Base-by-base conservation (phyloP, 2,329 filamentous ascomycete genomes). In the Torrubiella hemipterigena region DNA sequence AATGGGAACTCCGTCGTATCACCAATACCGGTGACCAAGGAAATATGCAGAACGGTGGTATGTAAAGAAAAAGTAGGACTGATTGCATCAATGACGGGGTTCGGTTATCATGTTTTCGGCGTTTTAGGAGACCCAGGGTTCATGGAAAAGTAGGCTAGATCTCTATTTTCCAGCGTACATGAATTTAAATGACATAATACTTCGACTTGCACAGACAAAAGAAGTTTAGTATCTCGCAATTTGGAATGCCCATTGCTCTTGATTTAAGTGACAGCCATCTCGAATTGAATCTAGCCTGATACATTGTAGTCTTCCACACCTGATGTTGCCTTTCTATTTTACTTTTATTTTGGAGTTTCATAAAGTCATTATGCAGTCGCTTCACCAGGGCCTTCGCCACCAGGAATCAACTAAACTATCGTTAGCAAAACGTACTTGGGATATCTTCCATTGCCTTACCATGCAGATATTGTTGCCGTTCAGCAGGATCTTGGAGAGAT, bases 381-480 rank as follows among this genome's bases (percentile, higher is more conserved):
- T 12, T 47, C 45, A 29, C 58, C 60, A 10, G 81, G 81, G 4
- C 81, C 81, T 52, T 85, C 81, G 30, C 81, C 81, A 45, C 81
- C 81, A 4, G 81, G 81, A 48, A 85, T 84, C 55, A 86, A 67
- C 80, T 86, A 40, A 5, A 28, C 6, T 14, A 22, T 4, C 11
- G 34, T 50, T 22, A 47, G 37, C 13, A 16, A 4, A 16, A 6
- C 12, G 2, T 1, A 17, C n/a, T 27, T 17, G 1, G 6, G 6
- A 6, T 20, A 18, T 18, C 1, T 3, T 18, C 6, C 7, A 4
- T 11, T 23, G 12, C 44, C 67, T 34, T 70, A 94, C 91, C 91
- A 98, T 98, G 81, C 89, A 96, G 42, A 98, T 85, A 50, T 96
- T 96, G 63, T 98, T 98, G 35, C 91, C 91, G 50, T 98, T 98